phyloP scores from a whole-genome alignment of 768 basidiomycete genomes.

The Boletus rufocinnamomeus region DNA sequence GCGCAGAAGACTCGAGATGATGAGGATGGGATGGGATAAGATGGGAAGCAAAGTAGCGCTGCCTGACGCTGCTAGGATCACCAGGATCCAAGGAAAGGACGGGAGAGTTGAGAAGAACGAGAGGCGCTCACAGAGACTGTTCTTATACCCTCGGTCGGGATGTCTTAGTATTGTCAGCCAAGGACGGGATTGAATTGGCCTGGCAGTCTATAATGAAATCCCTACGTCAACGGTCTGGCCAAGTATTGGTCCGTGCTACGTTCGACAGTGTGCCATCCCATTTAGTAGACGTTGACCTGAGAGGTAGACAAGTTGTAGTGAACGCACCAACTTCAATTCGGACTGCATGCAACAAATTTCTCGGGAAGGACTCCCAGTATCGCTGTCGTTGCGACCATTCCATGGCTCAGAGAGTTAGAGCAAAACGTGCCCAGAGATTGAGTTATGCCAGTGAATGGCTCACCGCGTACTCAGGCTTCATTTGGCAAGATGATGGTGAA shows the following conservation, averaged over 20 bases:
- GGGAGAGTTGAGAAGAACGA: slow-evolving; percentile 39
- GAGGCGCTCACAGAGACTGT: slow-evolving; percentile 4
- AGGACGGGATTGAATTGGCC: slow-evolving; percentile 14
- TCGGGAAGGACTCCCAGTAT: background rate
- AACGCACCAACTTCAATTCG: background rate
- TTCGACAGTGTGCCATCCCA: too few species aligned
- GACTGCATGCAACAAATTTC: background rate
- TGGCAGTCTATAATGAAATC: slow-evolving; percentile 14
- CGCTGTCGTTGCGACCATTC: background rate
- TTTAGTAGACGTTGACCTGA: background rate
- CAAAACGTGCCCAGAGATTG: background rate
- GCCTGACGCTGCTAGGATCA: slow-evolving; percentile 41
- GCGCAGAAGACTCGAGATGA: slow-evolving; percentile 27
- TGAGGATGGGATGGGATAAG: slow-evolving; percentile 10
- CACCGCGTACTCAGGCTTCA: background rate
- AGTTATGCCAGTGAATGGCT: background rate
- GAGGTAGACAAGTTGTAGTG: background rate
- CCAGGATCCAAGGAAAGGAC: slow-evolving; percentile 52
- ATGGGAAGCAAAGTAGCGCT: slow-evolving; percentile 19
- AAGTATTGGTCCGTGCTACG: background rate
- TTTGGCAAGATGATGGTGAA: too few species aligned
- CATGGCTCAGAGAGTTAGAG: background rate
- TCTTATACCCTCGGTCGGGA: slow-evolving; percentile 24
- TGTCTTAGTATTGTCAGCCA: slow-evolving; percentile 26
- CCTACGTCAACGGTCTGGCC: background rate